Base-by-base conservation (phyloP, 345 rosid species). In the Dovyalis caffra region DNA sequence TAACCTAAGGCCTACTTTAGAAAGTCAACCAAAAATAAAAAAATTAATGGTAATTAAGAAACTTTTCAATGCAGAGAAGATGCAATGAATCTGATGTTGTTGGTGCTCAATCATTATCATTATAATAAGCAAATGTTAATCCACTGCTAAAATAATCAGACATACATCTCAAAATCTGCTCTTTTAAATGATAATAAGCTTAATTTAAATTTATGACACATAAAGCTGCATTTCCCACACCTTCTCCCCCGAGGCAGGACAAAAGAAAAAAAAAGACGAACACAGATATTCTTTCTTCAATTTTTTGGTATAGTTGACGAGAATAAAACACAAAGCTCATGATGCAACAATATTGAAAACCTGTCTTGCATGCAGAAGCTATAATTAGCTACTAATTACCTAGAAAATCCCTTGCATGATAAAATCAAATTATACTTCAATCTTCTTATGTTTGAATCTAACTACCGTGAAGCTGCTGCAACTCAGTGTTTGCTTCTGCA, bases 1-100 rank as follows among this genome's bases (percentile, higher is more conserved):
- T 69, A 76, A 69, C 79, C 72, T 64, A 61, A 71, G 28, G 34
- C 34, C 33, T 18, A 37, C 33, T 28, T 43, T 72, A 43, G 9
- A 56, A 78, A 78, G 80, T 82, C 85, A 82, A 78, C 74, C 71
- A 53, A 53, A 75, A 23, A 64, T 68, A 20, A 61, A n/a, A 70
- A 56, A 23, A 64, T 68, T 25, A 61, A 26, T 75, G 65, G 15
- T 20, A 53, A 74, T 26, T 32, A 20, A 15, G 40, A 20, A 12
- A 53, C 32, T 3, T 72, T 64, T 31, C 62, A 56, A 76, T 33
- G 57, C 33, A 66, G 16, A 47, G 21, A 21, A 32, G 11, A 70
- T 74, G 51, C 80, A 79, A 51, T 78, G 82, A 68, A 84, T 74
- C 37, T 49, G 66, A 56, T 45, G 47, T 11, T 65, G 11, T 38